phyloP scores from a whole-genome alignment of 1,139 yeast species.

The Hemisphaericaspora subhashii region DNA sequence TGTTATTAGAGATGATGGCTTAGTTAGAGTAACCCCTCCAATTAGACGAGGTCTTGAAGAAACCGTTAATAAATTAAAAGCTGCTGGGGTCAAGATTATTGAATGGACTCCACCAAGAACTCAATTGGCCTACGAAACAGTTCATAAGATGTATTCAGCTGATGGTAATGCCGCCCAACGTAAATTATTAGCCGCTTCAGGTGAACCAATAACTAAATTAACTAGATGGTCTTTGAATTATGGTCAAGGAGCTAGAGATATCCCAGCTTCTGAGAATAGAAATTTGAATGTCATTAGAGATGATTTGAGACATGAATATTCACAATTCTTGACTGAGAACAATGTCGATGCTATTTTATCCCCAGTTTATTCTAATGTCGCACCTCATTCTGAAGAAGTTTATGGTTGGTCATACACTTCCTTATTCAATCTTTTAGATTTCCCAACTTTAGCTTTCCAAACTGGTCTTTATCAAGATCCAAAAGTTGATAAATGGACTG shows the following conservation, averaged over 20 bases:
- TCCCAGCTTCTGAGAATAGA: slow-evolving; percentile 47
- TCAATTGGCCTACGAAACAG: slow-evolving; percentile 51
- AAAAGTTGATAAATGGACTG: slow-evolving; percentile 40
- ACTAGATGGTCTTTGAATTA: slow-evolving; percentile 59
- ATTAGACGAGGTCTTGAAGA: slow-evolving; percentile 38
- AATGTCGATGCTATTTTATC: slow-evolving; percentile 67
- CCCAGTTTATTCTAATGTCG: slow-evolving; percentile 71
- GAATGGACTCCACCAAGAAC: slow-evolving; percentile 55
- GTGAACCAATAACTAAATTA: slow-evolving; percentile 63
- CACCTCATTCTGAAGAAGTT: slow-evolving; percentile 65
- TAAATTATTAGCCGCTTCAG: slow-evolving; percentile 52
- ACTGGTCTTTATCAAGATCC: slow-evolving; percentile 63
- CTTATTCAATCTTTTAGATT: slow-evolving; percentile 63
- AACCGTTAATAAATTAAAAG: slow-evolving; percentile 27
- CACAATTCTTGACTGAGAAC: slow-evolving; percentile 49
- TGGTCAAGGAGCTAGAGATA: slow-evolving; percentile 54
- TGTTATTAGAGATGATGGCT: slow-evolving; percentile 40
- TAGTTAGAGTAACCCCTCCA: slow-evolving; percentile 55
- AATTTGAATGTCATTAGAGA: slow-evolving; percentile 53
- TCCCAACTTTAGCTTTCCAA: slow-evolving; percentile 62
- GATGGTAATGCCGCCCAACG: slow-evolving; percentile 63
- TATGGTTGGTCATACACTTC: slow-evolving; percentile 79
- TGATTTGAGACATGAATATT: slow-evolving; percentile 53
- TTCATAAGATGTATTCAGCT: slow-evolving; percentile 49
- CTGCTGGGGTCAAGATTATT: slow-evolving; percentile 33